Conservation (phyloP, 768 basidiomycete species). For the Xerocomellus chrysenteron region DNA sequence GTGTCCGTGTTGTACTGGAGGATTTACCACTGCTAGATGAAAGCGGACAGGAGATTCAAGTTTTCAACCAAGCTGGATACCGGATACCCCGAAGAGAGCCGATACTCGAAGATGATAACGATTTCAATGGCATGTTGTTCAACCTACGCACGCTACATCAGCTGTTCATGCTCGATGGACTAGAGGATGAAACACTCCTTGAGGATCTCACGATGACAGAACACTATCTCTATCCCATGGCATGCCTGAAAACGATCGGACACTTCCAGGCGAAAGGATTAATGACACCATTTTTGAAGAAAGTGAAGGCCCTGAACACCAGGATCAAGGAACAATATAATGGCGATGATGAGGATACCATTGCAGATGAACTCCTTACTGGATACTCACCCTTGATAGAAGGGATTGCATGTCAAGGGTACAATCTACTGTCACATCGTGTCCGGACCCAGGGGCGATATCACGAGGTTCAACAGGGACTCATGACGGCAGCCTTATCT, state of each 20-base stretch:
- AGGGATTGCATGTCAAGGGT: neutral
- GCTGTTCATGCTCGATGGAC: too few relatives aligned
- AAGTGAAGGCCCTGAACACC: neutral
- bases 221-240: slow-evolving; percentile 2
- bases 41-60: too few relatives aligned
- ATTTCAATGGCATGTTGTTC: neutral
- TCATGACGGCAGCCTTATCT: neutral
- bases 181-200: too few relatives aligned
- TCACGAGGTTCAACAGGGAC: neutral
- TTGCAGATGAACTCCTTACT: neutral
- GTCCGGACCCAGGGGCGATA: neutral
- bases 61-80: too few relatives aligned
- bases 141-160: neutral
- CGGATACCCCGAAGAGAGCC: too few relatives aligned
- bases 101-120: too few relatives aligned
- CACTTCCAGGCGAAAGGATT: neutral
- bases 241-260: neutral
- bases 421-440: neutral
- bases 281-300: neutral
- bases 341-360: neutral
- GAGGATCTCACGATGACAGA: neutral
- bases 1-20: too few relatives aligned
- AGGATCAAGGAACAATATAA: neutral
- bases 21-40: too few relatives aligned
- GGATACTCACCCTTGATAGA: neutral